Evolutionary conservation across 1,284 basidiomycete species (phyloP).

Genomic region (Apiotrichum laibachii): DNA sequence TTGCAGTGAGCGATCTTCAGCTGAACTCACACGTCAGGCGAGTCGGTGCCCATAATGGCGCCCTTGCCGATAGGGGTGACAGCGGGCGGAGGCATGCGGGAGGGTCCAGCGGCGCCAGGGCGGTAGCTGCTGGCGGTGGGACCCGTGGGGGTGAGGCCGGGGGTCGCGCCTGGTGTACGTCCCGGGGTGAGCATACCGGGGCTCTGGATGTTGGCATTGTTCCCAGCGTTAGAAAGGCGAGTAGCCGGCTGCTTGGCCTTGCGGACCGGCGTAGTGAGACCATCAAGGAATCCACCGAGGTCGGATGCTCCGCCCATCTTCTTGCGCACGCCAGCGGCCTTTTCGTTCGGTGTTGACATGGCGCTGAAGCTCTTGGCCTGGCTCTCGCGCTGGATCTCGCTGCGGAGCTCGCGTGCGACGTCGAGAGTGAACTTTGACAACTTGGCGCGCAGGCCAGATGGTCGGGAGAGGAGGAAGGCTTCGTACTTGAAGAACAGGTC

Average conservation of each 20-base stretch:
- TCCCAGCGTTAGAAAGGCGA: constrained; percentile 26
- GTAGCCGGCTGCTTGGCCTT: constrained; percentile 19
- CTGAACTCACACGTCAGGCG: constrained; percentile 15
- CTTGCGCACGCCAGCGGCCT: constrained; percentile 28
- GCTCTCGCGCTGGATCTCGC: constrained; percentile 49
- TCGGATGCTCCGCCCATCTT: constrained; percentile 31
- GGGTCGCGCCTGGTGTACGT: constrained; percentile 10
- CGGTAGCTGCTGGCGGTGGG: constrained; percentile 22
- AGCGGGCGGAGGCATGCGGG: constrained; percentile 18
- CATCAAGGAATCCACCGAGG: constrained; percentile 47
- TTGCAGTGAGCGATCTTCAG: neutral
- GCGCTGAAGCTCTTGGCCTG: constrained; percentile 33
- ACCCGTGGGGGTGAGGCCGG: constrained; percentile 15
- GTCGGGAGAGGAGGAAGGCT: constrained; percentile 50
- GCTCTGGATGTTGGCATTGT: constrained; percentile 27
- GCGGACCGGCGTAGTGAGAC: constrained; percentile 36
- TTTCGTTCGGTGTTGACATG: constrained; percentile 14
- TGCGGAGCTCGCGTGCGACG: constrained; percentile 47
- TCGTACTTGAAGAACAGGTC: constrained; percentile 54
- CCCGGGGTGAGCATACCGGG: constrained; percentile 24
- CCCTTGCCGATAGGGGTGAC: constrained; percentile 29
- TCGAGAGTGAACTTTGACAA: constrained; percentile 43
- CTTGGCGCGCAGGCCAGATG: constrained; percentile 45
- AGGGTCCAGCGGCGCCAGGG: constrained; percentile 21
- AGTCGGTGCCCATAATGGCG: constrained; percentile 21